Conservation (phyloP, 1,139 yeast genomes). For the Candida tunisiensis region DNA sequence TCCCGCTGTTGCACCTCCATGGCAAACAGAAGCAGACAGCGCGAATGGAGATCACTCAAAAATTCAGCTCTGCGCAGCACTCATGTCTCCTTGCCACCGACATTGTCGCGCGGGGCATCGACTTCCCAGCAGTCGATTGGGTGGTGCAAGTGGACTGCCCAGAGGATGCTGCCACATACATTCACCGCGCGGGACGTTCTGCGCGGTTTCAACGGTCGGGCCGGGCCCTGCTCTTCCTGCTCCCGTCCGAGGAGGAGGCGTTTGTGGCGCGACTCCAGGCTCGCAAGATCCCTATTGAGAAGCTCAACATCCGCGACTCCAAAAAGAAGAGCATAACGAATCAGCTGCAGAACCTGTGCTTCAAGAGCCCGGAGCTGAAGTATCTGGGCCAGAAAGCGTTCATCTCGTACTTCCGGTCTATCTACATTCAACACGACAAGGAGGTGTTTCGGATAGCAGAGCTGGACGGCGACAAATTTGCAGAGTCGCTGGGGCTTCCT, state of each 20-base stretch:
- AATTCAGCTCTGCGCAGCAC: conserved; percentile 72
- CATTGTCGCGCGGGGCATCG: conserved; percentile 93
- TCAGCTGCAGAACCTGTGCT: conserved; percentile 78
- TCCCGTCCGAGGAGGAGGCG: conserved; percentile 71
- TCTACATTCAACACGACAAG: conserved; percentile 76
- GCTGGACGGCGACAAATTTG: conserved; percentile 68
- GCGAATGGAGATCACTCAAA: conserved; percentile 73
- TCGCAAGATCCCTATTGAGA: conserved; percentile 52
- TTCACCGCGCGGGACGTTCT: conserved; percentile 92
- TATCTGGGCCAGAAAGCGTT: conserved; percentile 91
- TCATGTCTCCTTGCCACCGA: conserved; percentile 92
- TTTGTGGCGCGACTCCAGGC: conserved; percentile 48
- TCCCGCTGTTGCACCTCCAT: conserved; percentile 76
- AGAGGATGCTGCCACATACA: conserved; percentile 87
- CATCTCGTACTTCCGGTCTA: conserved; percentile 72
- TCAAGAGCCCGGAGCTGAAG: conserved; percentile 81
- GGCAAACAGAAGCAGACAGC: conserved; percentile 95
- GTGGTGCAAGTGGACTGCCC: conserved; percentile 93
- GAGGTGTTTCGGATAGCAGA: conserved; percentile 58
- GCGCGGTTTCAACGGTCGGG: conserved; percentile 91
- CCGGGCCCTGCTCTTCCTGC: conserved; percentile 63
- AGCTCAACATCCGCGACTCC: conserved; percentile 58
- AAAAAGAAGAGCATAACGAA: conserved; percentile 67
- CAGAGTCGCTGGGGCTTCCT: conserved; percentile 80
- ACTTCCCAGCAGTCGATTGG: conserved; percentile 97